Evolutionary conservation across 176 grass and related monocot species (phyloP), one percentile per base, ranked within the genome.

Genomic region (Cenchrus fungigraminus): DNA sequence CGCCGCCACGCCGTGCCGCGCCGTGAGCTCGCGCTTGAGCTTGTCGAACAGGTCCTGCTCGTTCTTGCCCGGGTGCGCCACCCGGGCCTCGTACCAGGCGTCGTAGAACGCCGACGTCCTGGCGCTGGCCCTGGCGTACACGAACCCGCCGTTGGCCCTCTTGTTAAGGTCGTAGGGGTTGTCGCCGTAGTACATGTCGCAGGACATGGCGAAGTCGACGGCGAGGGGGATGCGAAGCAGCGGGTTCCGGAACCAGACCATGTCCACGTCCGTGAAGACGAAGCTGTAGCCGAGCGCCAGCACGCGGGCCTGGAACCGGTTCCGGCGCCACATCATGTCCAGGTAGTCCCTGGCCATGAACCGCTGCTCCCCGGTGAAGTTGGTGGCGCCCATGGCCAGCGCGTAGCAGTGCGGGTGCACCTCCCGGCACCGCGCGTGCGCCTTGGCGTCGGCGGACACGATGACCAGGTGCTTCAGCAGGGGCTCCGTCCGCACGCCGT

Each of bases 261-360:
- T 80, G 77, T 94, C 89, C 29, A 91, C 65, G 83, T 89, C 92
- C 45, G 89, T 85, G 86, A 91, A 91, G 4, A 91, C 47, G 31
- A 94, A 89, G 80, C 76, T 85, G 86, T 86, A 94, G 66, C 92
- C 89, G 1, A 91, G 83, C 69, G 77, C 57, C 32, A 91, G 56
- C 53, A 91, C 79, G 1, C 42, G 86, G 19, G 72, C 67, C 43
- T 89, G 89, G 71, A 94, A 89, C 74, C 74, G 78, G 58, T 87
- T 84, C 16, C 83, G 82, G 11, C 49, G 69, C 85, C 86, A 91
- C 92, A 88, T 73, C 80, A 93, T 88, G 55, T 85, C 91, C 19
- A 84, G 82, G 60, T 91, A 86, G 71, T 89, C 89, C 68, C 70
- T 55, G 22, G 25, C 76, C 84, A 90, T 92, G 85, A 65, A 92